Base-by-base conservation (phyloP, 2,329 filamentous ascomycete genomes). In the Cordyceps cicadae region DNA sequence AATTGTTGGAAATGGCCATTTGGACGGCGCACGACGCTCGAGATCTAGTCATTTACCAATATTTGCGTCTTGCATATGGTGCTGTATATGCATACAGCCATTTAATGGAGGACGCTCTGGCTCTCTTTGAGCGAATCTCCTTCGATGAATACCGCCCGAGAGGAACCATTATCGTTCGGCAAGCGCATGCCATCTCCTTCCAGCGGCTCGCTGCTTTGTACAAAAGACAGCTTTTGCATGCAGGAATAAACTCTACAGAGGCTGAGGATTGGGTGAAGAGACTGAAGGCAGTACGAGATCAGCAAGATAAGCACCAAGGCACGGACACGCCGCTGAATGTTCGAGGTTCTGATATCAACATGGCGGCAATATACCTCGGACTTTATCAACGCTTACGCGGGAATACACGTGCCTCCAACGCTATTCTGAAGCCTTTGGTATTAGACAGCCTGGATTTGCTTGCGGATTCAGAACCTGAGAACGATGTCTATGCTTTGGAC, bases 401-500 rank as follows among this genome's bases (percentile, higher is more conserved):
- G 3, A 63, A 69, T 26, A 65, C 61, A 5, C 45, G 56, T 0
- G 70, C 71, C 5, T 70, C 75, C 0, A 64, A 67, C 2, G 58
- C 62, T 3, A 64, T 75, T 21, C 67, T 77, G 2, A 62, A 66
- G 1, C 67, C 62, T 1, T 68, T 77, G 24, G 69, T 77, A 15
- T 64, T 69, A 15, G 74, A 76, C 26, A 75, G 71, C 46, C 67
- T 77, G 14, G 69, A 70, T 1, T 72, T 76, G 5, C 63, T 77
- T 1, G 71, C 73, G 0, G 75, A 77, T 37, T 71, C 74, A 9
- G 75, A 77, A 61, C 73, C 72, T 2, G 68, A 71, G 17, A 77
- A 77, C 51, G 75, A 77, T 62, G 70, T 72, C 37, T 77, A 72
- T 39, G 75, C 74, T 5, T 67, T 77, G 1, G 74, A 76, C 59